Evolutionary conservation across 768 basidiomycete genomes (phyloP).

Genomic region (Xanthoconium stramineum): DNA sequence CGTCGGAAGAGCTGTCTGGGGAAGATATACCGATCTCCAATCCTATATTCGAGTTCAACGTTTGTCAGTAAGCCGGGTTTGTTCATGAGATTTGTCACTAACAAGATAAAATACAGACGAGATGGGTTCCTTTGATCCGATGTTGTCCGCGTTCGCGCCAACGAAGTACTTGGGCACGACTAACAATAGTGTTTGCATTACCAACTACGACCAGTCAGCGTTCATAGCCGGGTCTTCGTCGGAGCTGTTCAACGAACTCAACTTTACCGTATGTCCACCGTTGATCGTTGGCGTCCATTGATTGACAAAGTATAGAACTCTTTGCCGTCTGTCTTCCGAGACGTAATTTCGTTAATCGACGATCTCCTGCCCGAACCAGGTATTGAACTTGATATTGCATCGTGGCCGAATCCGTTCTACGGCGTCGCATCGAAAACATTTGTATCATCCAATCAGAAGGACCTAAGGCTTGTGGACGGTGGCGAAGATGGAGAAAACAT

Average conservation of each 20-base stretch:
- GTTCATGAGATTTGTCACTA: neutral
- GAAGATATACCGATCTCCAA: slow-evolving; percentile 30
- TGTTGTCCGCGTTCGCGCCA: slow-evolving; percentile 43
- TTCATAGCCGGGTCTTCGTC: slow-evolving; percentile 41
- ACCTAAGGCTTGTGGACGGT: slow-evolving; percentile 38
- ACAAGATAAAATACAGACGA: slow-evolving; percentile 26
- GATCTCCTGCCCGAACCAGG: slow-evolving; percentile 23
- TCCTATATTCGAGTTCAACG: slow-evolving; percentile 35
- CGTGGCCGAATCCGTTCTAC: slow-evolving; percentile 38
- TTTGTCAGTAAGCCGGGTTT: slow-evolving; percentile 18
- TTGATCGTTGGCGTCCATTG: neutral
- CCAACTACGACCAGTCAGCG: slow-evolving; percentile 33
- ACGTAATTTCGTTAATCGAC: slow-evolving; percentile 14
- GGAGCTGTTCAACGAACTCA: slow-evolving; percentile 32
- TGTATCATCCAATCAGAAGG: slow-evolving; percentile 27
- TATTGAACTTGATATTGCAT: slow-evolving; percentile 29
- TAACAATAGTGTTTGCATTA: slow-evolving; percentile 29
- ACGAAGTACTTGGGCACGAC: slow-evolving; percentile 43
- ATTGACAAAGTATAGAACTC: slow-evolving; percentile 1
- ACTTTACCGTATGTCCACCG: slow-evolving; percentile 26
- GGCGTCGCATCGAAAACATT: slow-evolving; percentile 35
- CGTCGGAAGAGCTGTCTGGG: slow-evolving; percentile 17
- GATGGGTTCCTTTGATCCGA: slow-evolving; percentile 41
- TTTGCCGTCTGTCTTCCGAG: slow-evolving; percentile 6
- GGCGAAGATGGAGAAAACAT: slow-evolving; percentile 42